Evolutionary conservation across 495 filamentous ascomycete genomes (phyloP).

Genomic region (Corynascus novoguineensis): DNA sequence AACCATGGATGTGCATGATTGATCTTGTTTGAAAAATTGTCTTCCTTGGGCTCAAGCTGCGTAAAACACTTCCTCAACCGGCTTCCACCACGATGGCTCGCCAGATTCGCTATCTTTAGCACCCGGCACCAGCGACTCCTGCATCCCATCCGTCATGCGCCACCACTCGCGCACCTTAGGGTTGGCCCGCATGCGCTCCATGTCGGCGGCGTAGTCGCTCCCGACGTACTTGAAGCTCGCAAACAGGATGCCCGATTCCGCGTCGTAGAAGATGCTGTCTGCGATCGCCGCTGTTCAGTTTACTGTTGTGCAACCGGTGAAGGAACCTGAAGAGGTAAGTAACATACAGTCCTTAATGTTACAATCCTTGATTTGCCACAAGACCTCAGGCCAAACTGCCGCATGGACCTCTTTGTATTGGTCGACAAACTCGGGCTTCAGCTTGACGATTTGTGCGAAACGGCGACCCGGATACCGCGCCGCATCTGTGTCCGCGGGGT

Average conservation of each 20-base stretch:
- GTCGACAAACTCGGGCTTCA: constrained; percentile 57
- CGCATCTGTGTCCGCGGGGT: too few species aligned
- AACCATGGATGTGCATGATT: too few species aligned
- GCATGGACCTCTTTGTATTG: constrained; percentile 69
- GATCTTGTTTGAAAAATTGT: too few species aligned
- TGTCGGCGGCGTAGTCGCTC: constrained; percentile 61
- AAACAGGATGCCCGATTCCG: constrained; percentile 56
- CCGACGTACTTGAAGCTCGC: constrained; percentile 72
- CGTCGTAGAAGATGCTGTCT: constrained; percentile 71
- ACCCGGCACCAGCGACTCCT: constrained; percentile 57
- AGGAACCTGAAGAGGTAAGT: not conserved
- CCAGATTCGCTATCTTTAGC: constrained; percentile 58
- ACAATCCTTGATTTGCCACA: constrained; percentile 64
- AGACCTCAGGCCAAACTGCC: constrained; percentile 67
- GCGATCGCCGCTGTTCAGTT: not conserved
- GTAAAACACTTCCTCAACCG: constrained; percentile 67
- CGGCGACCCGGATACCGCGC: constrained; percentile 44
- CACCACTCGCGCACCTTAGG: constrained; percentile 72
- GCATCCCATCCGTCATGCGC: constrained; percentile 69
- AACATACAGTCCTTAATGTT: constrained; percentile 65
- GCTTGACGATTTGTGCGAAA: constrained; percentile 62
- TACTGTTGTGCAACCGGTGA: not conserved
- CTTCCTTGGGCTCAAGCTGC: constrained; percentile 45
- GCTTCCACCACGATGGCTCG: constrained; percentile 64
- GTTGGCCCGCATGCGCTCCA: constrained; percentile 64